Evolutionary conservation across 2,329 filamentous ascomycete genomes (phyloP), one percentile per base, ranked within the genome.

Genomic region (Pleomassaria siparia): DNA sequence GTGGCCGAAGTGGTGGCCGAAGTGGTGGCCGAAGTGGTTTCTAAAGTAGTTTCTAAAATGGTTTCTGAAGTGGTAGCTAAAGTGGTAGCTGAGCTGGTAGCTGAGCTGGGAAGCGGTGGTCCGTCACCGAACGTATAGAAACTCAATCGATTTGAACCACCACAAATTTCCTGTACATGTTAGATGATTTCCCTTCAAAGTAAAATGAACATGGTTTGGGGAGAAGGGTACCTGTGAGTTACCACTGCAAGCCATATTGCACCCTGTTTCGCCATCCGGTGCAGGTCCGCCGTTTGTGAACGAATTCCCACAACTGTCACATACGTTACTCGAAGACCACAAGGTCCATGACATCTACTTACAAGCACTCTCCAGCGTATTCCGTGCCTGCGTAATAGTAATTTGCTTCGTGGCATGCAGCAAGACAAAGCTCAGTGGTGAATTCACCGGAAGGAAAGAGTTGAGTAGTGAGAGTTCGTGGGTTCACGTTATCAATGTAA

Each of bases 201-300:
- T 18, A 5, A 11, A 20, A n/a, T n/a, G 21, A 41, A 21, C 20
- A 28, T 12, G 9, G 15, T 39, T 57, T 51, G 43, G 9, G 6
- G 16, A 18, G 10, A 35, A 35, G n/a, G 20, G 7, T 18, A 55
- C 53, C 43, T 61, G 54, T n/a, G 46, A 40, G 29, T 64, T 56
- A 11, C 63, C 66, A 12, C 47, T 47, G 46, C 60, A 64, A 4
- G 55, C 26, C 47, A 53, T 55, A n/a, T 43, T 48, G 47, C 60
- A 64, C 35, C 76, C 73, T 2, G 63, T 58, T 18, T 82, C 78
- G 22, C 53, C 53, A 45, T 51, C 50, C 18, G 48, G 36, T 3
- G 46, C 50, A 16, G 50, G 44, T 18, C 47, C 50, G 2, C 65
- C 50, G 26, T 52, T 48, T 4, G 24, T 12, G 18, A 49, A 47